Conservation (phyloP, 2,329 filamentous ascomycete species). For the Aureobasidium musti region DNA sequence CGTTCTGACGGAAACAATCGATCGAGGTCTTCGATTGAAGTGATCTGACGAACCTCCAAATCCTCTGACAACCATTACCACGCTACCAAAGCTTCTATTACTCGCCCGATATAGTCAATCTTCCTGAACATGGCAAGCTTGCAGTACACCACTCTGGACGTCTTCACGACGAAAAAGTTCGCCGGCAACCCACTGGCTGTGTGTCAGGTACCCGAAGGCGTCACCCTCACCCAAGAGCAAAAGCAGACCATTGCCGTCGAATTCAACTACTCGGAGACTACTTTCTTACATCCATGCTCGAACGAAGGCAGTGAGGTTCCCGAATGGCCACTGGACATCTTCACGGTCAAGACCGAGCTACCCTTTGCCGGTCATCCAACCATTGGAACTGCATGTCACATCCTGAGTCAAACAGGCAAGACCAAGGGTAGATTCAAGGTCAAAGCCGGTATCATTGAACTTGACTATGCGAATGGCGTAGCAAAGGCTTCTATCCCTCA, state of each 20-base stretch:
- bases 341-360: constrained; percentile 54
- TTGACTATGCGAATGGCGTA: constrained; percentile 46
- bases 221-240: constrained; percentile 48
- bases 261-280: constrained; percentile 61
- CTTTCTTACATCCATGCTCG: constrained; percentile 45
- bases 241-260: constrained; percentile 59
- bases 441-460: constrained; percentile 50
- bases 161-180: constrained; percentile 54
- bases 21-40: background rate
- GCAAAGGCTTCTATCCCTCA: constrained; percentile 68
- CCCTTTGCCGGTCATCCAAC: constrained; percentile 62
- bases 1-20: background rate
- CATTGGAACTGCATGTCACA: constrained; percentile 52
- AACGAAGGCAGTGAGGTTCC: constrained; percentile 32
- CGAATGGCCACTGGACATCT: constrained; percentile 56
- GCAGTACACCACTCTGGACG: constrained; percentile 47
- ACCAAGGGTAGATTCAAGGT: constrained; percentile 45
- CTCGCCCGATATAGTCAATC: background rate
- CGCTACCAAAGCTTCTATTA: background rate
- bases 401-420: constrained; percentile 26
- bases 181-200: constrained; percentile 59
- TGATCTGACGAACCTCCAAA: background rate
- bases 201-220: constrained; percentile 48
- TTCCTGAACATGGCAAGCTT: constrained; percentile 25
- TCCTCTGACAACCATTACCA: background rate